Base-by-base conservation (phyloP, 345 rosid genomes). In the Sonneratia alba region DNA sequence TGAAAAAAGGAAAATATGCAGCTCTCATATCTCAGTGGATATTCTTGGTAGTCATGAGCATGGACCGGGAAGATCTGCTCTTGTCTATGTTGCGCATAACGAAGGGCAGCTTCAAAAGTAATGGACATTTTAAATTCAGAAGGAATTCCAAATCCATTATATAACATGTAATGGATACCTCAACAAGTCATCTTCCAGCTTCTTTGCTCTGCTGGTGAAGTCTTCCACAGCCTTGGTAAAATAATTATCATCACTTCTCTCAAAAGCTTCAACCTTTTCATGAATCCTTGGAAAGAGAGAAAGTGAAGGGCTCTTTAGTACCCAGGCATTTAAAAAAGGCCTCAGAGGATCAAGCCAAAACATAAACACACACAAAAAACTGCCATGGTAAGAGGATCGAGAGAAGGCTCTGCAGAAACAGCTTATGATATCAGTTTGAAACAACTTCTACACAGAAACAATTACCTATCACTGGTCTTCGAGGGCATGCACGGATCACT, bases 101-200 rank as follows among this genome's bases (percentile, higher is more conserved):
- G 22, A 34, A 19, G 63, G 64, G 22, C 47, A 43, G 8, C 10
- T 59, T 49, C 21, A 42, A 65, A 15, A 64, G 43, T 38, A 21
- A 38, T 4, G 38, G 38, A 38, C 22, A 40, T 42, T 4, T 36
- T 18, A 18, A 66, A 36, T 66, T 66, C 42, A 53, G 32, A 14
- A 71, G 4, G 51, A 71, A 61, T 14, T 14, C 45, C 4, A 43
- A 71, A 12, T 47, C 37, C 18, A 16, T 36, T 19, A 27, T 22
- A 0, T 36, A 43, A 8, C 40, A 64, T 8, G 15, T 6, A 15
- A 72, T 67, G 0, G 75, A 65, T 79, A 90, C 96, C 96, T 90
- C 71, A 77, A 75, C 19, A 88, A 70, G 68, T 77, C 83, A 70
- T 74, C 80, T 79, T 81, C 91, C 67, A 87, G 81, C 74, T 81